These are phyloP conservation scores for Aspergillus sclerotiicarbonarius DNA, from an alignment of 495 filamentous ascomycete genomes.

Conservation along the genomic window DNA sequence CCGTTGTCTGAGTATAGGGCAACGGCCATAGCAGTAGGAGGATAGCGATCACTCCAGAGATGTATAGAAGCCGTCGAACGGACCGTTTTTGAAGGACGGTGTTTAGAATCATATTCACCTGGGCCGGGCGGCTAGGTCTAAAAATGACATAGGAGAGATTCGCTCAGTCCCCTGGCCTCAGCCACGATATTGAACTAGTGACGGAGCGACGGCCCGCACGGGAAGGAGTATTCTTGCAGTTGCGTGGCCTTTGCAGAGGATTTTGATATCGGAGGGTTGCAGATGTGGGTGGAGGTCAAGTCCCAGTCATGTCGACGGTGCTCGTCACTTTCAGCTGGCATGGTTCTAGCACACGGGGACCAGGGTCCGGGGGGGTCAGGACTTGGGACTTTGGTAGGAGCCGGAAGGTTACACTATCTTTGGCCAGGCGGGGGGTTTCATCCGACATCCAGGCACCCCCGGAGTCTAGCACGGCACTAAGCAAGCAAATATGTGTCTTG, in stretches of 20 bases:
- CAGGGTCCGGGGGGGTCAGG: neutral
- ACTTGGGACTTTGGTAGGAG: no score
- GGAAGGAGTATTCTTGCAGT: neutral
- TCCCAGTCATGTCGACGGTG: neutral
- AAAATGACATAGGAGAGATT: neutral
- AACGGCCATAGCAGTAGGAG: slow-evolving; percentile 10
- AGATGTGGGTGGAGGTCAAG: neutral
- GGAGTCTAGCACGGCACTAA: neutral
- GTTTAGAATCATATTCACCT: slow-evolving; percentile 6
- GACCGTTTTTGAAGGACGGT: slow-evolving; percentile 5
- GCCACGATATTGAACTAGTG: neutral
- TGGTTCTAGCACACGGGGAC: neutral
- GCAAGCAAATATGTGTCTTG: neutral
- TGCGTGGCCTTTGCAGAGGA: neutral
- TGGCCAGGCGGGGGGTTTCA: neutral
- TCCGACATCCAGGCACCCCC: neutral
- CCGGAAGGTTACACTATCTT: neutral
- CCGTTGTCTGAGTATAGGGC: neutral
- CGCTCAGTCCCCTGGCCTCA: neutral
- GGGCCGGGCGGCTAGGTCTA: neutral
- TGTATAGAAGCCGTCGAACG: slow-evolving; percentile 4
- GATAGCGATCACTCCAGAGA: slow-evolving; percentile 9
- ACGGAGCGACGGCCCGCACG: neutral
- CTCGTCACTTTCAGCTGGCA: neutral
- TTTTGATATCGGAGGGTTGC: neutral